phyloP scores from a whole-genome alignment of 345 rosid species.

The Gossypium longicalyx region DNA sequence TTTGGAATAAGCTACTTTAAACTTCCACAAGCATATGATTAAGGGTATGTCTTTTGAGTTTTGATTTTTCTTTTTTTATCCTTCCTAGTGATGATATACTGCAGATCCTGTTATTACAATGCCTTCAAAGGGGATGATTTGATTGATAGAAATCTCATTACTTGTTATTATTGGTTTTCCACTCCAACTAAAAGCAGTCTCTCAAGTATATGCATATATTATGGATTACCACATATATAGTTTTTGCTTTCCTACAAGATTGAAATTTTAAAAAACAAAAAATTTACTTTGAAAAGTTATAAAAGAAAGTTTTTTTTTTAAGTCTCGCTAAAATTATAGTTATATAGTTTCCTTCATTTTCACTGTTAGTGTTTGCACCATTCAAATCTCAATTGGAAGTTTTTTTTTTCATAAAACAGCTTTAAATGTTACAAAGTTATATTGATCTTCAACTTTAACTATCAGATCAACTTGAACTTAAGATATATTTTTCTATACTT shows the following conservation, averaged over 20 bases:
- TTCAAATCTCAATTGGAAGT: too few species aligned
- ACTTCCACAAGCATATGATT: conserved; percentile 3
- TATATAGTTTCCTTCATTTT: too few species aligned
- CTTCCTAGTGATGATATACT: neutral
- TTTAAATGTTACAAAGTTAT: too few species aligned
- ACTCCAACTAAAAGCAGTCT: neutral
- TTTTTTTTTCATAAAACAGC: too few species aligned
- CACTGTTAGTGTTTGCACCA: too few species aligned
- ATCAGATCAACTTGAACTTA: too few species aligned
- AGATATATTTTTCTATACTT: too few species aligned
- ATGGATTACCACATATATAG: neutral
- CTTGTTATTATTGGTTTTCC: conserved; percentile 31
- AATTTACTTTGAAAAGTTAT: neutral
- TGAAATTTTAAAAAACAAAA: neutral
- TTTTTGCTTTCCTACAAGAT: conserved; percentile 3
- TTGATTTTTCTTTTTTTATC: neutral
- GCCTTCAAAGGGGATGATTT: conserved; percentile 20
- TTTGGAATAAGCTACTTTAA: conserved; percentile 6
- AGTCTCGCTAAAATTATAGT: fast-evolving
- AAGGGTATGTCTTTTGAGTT: conserved; percentile 20
- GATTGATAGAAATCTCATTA: conserved; percentile 30
- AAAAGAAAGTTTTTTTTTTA: too few species aligned
- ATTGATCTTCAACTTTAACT: too few species aligned
- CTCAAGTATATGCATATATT: too few species aligned
- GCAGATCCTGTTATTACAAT: conserved; percentile 16